phyloP scores from a whole-genome alignment of 768 basidiomycete species.

The Phlebiopsis gigantea region DNA sequence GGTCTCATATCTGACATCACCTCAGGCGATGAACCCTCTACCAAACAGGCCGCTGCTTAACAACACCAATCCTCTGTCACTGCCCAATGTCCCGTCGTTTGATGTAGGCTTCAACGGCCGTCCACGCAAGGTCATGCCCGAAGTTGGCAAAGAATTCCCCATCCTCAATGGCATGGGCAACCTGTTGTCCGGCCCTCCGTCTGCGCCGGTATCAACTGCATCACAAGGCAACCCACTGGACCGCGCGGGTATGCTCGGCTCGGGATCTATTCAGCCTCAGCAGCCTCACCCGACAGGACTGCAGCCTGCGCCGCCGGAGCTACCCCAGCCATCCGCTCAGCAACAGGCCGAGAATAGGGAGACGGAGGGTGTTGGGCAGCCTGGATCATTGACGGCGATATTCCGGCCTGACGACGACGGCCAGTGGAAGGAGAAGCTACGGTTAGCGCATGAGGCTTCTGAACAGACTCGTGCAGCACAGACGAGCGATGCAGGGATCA shows the following conservation, averaged over 20 bases:
- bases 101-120: constrained; percentile 76
- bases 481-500: constrained; percentile 26
- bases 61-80: constrained; percentile 57
- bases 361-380: constrained; percentile 41
- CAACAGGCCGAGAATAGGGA: constrained; percentile 35
- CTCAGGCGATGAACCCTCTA: constrained; percentile 95
- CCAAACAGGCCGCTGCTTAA: constrained; percentile 78
- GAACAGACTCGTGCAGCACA: constrained; percentile 42
- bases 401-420: constrained; percentile 83
- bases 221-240: constrained; percentile 43
- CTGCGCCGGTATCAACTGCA: constrained; percentile 41
- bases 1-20: constrained; percentile 94
- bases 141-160: constrained; percentile 65
- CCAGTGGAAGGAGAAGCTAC: constrained; percentile 81
- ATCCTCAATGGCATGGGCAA: constrained; percentile 56
- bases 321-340: constrained; percentile 19
- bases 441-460: constrained; percentile 57
- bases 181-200: constrained; percentile 46
- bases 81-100: constrained; percentile 70
- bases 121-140: constrained; percentile 76
- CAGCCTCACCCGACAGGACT: constrained; percentile 25
- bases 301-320: constrained; percentile 23
- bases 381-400: constrained; percentile 66
- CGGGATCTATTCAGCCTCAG: constrained; percentile 37
- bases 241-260: constrained; percentile 37